A percentile compares a stretch with the other conserved stretches of the same genome.
Evolutionary conservation across 2,329 filamentous ascomycete species (phyloP).

Genomic region (Torrubiella hemipterigena): DNA sequence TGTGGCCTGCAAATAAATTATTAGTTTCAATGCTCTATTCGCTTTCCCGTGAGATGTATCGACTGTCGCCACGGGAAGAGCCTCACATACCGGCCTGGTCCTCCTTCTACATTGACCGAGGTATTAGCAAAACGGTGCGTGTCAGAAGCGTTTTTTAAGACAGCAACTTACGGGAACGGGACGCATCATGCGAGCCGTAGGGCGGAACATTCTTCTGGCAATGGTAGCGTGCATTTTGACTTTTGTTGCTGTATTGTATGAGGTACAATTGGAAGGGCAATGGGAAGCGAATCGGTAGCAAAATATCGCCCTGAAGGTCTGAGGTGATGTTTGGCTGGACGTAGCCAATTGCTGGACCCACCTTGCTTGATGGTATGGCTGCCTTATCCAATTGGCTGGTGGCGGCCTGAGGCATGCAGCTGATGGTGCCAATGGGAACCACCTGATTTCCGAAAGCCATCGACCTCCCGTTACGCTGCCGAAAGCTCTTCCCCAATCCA

Average conservation of each 20-base stretch:
- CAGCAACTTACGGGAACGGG: slow-evolving; percentile 54
- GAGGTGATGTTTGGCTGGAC: slow-evolving; percentile 11
- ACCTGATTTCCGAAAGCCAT: slow-evolving; percentile 31
- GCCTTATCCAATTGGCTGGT: slow-evolving; percentile 23
- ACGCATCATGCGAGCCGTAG: slow-evolving; percentile 53
- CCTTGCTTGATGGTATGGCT: slow-evolving; percentile 14
- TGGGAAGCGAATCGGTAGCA: slow-evolving; percentile 12
- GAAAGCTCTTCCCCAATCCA: slow-evolving; percentile 22
- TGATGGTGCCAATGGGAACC: slow-evolving; percentile 21
- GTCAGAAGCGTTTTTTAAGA: slow-evolving; percentile 7
- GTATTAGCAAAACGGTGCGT: slow-evolving; percentile 15
- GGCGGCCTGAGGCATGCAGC: slow-evolving; percentile 26
- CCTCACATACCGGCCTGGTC: slow-evolving; percentile 52
- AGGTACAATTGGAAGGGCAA: slow-evolving; percentile 19
- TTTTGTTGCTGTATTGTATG: too few species aligned
- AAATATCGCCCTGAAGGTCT: slow-evolving; percentile 6
- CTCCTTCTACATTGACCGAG: slow-evolving; percentile 41
- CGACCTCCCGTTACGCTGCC: slow-evolving; percentile 16
- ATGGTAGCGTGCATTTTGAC: slow-evolving; percentile 53
- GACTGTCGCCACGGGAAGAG: slow-evolving; percentile 5
- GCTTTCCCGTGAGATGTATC: slow-evolving; percentile 7
- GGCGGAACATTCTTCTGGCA: slow-evolving; percentile 55
- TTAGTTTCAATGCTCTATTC: slow-evolving; percentile 13
- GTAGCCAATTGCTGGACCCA: slow-evolving; percentile 19
- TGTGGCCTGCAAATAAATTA: too few species aligned